Base-by-base conservation (phyloP, 345 rosid species). In the Crucihimalaya himalaica region DNA sequence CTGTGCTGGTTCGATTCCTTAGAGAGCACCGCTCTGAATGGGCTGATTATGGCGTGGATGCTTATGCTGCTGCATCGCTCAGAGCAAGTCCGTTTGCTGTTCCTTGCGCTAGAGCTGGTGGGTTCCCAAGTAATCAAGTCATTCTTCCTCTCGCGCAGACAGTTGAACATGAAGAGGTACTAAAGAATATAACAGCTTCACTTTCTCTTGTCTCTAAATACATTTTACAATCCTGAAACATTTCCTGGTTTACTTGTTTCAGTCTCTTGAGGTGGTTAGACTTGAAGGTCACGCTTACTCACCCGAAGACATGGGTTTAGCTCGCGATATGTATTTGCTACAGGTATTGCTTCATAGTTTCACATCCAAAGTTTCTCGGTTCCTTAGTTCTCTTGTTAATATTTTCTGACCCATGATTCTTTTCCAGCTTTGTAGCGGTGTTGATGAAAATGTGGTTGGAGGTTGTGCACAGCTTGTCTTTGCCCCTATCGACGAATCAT, bases 1-100 rank as follows among this genome's bases (percentile, higher is more conserved):
- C 89, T 23, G 81, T 94, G 43, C 85, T 94, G 71, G 89, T 91
- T 73, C 95, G 92, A 6, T 94, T 94, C 81, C 82, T 94, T 71
- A 88, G 98, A 81, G 98, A 94, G 71, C 98, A 94, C 76, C 97
- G 98, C 2, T 91, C 98, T 0, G 97, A 94, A 71, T 94, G 98
- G 98, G 97, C 98, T 61, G 97, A 94, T 80, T 87, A 88, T 53
- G 98, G 93, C 11, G 89, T 93, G 39, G 97, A 93, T 81, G 82
- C 89, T 3, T 93, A 91, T 75, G 88, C 98, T 64, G 91, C 95
- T 8, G 83, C 93, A 18, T 91, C 93, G 39, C 93, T 94, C 42
- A 88, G 88, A 71, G 81, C 95, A 42, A 91, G 84, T 76, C 92
- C 97, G n/a, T 94, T 86, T 54, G 86, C 89, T 50, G 88, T 89